phyloP scores from a whole-genome alignment of 2,329 filamentous ascomycete species.

The Hypoxylon sp. region DNA sequence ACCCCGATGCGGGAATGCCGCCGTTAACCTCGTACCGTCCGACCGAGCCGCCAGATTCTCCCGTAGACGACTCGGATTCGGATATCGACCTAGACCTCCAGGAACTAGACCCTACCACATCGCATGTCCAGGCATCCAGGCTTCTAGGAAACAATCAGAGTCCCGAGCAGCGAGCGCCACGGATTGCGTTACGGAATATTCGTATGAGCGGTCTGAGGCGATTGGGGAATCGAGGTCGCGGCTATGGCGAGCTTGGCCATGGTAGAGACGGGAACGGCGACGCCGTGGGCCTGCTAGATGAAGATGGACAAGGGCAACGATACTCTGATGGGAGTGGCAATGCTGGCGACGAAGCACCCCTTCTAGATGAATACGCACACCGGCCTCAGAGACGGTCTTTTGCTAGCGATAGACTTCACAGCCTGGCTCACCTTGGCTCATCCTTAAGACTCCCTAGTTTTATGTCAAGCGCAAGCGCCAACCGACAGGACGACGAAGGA shows the following conservation, averaged over 20 bases:
- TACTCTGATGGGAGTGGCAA: slow-evolving; percentile 68
- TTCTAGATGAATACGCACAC: slow-evolving; percentile 62
- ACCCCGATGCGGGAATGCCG: slow-evolving; percentile 63
- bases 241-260: slow-evolving; percentile 68
- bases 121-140: slow-evolving; percentile 47
- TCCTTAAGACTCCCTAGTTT: slow-evolving; percentile 73
- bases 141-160: slow-evolving; percentile 61
- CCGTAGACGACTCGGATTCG: slow-evolving; percentile 75
- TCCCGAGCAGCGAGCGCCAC: slow-evolving; percentile 57
- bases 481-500: slow-evolving; percentile 57
- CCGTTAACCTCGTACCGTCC: slow-evolving; percentile 60
- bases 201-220: slow-evolving; percentile 72
- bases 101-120: slow-evolving; percentile 73
- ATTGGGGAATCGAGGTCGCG: slow-evolving; percentile 61
- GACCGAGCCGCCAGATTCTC: slow-evolving; percentile 71
- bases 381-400: slow-evolving; percentile 49
- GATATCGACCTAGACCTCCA: slow-evolving; percentile 81
- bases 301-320: slow-evolving; percentile 63
- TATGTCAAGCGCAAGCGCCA: slow-evolving; percentile 56
- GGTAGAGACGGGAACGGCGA: slow-evolving; percentile 70
- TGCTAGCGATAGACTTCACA: slow-evolving; percentile 54
- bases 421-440: slow-evolving; percentile 58
- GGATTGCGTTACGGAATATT: slow-evolving; percentile 76
- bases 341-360: slow-evolving; percentile 76
- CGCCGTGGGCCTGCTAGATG: slow-evolving; percentile 70